Evolutionary conservation across 2,329 filamentous ascomycete species (phyloP).

Genomic region (Xylaria polymorpha): DNA sequence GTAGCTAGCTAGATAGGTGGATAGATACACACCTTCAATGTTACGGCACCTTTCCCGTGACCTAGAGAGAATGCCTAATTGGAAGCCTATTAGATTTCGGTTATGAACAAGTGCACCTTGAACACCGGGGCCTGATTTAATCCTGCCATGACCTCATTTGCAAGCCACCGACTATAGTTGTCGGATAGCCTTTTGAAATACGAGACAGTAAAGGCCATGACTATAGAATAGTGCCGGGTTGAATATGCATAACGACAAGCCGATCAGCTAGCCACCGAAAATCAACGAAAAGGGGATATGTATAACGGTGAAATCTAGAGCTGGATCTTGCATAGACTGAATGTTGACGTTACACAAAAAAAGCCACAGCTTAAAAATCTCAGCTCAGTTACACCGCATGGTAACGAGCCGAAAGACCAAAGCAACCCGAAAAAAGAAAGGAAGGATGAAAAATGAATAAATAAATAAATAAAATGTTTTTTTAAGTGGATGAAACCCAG

Average conservation of each 20-base stretch:
- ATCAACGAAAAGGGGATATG: neutral
- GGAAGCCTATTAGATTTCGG: slow-evolving; percentile 15
- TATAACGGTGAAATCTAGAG: neutral
- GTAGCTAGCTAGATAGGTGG: neutral
- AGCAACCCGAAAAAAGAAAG: neutral
- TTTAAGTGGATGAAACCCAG: neutral
- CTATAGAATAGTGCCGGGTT: neutral
- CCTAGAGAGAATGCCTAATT: slow-evolving; percentile 2
- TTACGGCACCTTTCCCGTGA: neutral
- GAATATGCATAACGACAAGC: neutral
- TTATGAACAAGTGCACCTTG: slow-evolving; percentile 10
- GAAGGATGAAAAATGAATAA: neutral
- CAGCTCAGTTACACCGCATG: slow-evolving; percentile 16
- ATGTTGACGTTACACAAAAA: slow-evolving; percentile 4
- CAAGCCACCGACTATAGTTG: slow-evolving; percentile 1
- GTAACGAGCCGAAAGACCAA: slow-evolving; percentile 7
- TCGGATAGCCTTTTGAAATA: neutral
- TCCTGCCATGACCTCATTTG: neutral
- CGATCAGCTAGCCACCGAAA: neutral
- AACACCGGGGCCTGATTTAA: slow-evolving; percentile 21
- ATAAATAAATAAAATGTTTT: neutral
- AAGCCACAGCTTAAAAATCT: slow-evolving; percentile 5
- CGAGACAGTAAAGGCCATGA: neutral
- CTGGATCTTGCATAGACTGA: neutral
- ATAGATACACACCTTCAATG: slow-evolving; percentile 17